Percentiles rank a stretch among this genome's conserved stretches.
phyloP scores from a whole-genome alignment of 352 stramenopile genomes.

The Albugo candida region DNA sequence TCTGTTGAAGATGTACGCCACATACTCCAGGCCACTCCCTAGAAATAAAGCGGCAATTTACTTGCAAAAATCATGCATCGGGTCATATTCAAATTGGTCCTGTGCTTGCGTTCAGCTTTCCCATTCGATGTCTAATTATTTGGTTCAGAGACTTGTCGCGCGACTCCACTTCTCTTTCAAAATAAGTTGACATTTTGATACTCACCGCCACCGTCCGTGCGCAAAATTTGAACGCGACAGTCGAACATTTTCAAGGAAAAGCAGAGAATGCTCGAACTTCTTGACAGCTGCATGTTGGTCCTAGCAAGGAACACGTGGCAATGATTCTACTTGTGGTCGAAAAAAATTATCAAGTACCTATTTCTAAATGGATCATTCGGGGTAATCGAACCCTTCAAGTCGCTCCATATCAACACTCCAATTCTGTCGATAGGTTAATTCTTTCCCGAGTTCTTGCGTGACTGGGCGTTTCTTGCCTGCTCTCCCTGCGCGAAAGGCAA shows the following conservation, averaged over 20 bases:
- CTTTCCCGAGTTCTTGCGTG: background rate
- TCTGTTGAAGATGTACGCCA: background rate
- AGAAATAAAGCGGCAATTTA: constrained; percentile 3
- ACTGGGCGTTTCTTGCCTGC: background rate
- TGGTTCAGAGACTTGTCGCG: background rate
- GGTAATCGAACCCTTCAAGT: background rate
- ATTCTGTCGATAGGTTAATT: background rate
- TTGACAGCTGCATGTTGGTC: background rate
- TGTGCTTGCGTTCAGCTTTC: background rate
- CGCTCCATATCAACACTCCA: background rate
- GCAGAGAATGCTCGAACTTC: background rate
- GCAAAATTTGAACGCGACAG: background rate
- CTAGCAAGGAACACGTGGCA: background rate
- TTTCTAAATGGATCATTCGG: background rate
- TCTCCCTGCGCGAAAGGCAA: background rate
- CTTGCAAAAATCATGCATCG: constrained; percentile 4
- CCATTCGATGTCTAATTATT: background rate
- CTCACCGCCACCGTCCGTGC: background rate
- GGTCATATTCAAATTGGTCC: background rate
- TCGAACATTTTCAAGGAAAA: background rate
- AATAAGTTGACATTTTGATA: background rate
- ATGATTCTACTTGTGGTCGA: background rate
- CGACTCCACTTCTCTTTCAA: background rate
- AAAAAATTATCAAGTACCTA: background rate
- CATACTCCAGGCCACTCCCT: constrained; percentile 4